These are phyloP conservation scores for Kandelia obovata DNA, from an alignment of 345 rosid genomes.

Conservation along the genomic window DNA sequence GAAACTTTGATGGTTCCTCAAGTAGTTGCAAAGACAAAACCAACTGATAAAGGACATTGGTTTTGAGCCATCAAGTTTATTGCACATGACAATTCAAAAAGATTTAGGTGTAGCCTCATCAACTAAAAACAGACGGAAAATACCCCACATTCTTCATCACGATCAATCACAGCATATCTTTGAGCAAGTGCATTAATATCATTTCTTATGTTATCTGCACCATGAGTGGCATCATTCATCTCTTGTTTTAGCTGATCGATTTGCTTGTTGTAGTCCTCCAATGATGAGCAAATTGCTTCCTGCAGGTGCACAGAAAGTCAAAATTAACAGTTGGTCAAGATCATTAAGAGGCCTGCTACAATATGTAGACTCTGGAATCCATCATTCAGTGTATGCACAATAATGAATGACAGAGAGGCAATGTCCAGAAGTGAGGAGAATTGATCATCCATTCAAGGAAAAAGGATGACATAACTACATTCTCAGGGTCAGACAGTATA, in stretches of 20 bases:
- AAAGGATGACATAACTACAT: too few species aligned
- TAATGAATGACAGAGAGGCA: too few species aligned
- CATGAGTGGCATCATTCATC: slow-evolving; percentile 99
- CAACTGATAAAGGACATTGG: slow-evolving; percentile 9
- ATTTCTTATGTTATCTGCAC: slow-evolving; percentile 97
- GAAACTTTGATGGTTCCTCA: not conserved
- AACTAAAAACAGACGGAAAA: slow-evolving; percentile 27
- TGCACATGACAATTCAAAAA: not conserved
- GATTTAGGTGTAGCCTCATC: slow-evolving; percentile 3
- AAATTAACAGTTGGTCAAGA: not conserved
- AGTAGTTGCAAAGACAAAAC: not conserved
- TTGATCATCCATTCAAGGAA: too few species aligned
- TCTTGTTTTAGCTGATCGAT: slow-evolving; percentile 87
- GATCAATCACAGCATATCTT: slow-evolving; percentile 88
- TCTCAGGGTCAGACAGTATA: too few species aligned
- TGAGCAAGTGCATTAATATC: slow-evolving; percentile 97
- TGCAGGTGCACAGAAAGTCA: slow-evolving; percentile 20
- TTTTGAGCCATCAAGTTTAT: not conserved
- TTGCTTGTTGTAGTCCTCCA: slow-evolving; percentile 97
- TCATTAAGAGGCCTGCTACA: not conserved
- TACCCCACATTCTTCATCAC: slow-evolving; percentile 98
- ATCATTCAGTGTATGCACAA: not conserved
- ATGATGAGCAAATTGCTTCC: slow-evolving; percentile 97
- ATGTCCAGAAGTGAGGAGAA: too few species aligned
- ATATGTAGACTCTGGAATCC: not conserved